Conservation (phyloP, 768 basidiomycete species). For the Leccinum truebloodii region DNA sequence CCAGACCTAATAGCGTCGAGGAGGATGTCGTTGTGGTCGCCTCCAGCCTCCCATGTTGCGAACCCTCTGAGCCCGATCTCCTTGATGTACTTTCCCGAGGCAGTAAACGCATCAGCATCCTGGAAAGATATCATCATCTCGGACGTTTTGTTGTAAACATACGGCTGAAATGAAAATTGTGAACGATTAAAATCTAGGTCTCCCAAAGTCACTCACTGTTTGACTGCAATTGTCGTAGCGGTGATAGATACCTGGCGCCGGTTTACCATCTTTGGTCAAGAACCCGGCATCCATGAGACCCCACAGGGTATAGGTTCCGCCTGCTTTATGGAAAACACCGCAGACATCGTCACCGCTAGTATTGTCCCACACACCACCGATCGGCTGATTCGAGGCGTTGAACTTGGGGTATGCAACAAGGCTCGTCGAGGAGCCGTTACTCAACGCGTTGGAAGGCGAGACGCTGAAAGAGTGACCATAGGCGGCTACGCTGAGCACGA, state of each 20-base stretch:
- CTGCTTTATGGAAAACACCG: slow-evolving; percentile 45
- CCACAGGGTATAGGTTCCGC: slow-evolving; percentile 61
- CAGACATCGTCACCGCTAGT: slow-evolving; percentile 51
- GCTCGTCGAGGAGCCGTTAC: slow-evolving; percentile 31
- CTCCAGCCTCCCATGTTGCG: slow-evolving; percentile 71
- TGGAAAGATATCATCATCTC: slow-evolving; percentile 69
- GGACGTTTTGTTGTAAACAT: slow-evolving; percentile 57
- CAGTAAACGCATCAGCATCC: slow-evolving; percentile 54
- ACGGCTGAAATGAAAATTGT: slow-evolving; percentile 47
- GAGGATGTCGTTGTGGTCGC: slow-evolving; percentile 61
- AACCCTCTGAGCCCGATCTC: slow-evolving; percentile 59
- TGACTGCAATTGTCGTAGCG: slow-evolving; percentile 69
- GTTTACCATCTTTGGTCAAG: slow-evolving; percentile 35
- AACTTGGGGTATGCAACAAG: slow-evolving; percentile 54
- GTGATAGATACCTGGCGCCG: slow-evolving; percentile 49
- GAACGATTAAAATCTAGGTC: neutral
- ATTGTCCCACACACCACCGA: slow-evolving; percentile 61
- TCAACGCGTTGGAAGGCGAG: slow-evolving; percentile 38
- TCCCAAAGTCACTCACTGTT: slow-evolving; percentile 50
- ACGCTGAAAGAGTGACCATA: slow-evolving; percentile 78
- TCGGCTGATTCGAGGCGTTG: slow-evolving; percentile 41
- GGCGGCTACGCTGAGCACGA: slow-evolving; percentile 78
- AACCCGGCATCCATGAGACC: slow-evolving; percentile 59
- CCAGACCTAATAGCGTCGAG: slow-evolving; percentile 51
- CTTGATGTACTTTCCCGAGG: slow-evolving; percentile 64